Base-by-base conservation (phyloP, 495 filamentous ascomycete species). In the Patellaria atrata region DNA sequence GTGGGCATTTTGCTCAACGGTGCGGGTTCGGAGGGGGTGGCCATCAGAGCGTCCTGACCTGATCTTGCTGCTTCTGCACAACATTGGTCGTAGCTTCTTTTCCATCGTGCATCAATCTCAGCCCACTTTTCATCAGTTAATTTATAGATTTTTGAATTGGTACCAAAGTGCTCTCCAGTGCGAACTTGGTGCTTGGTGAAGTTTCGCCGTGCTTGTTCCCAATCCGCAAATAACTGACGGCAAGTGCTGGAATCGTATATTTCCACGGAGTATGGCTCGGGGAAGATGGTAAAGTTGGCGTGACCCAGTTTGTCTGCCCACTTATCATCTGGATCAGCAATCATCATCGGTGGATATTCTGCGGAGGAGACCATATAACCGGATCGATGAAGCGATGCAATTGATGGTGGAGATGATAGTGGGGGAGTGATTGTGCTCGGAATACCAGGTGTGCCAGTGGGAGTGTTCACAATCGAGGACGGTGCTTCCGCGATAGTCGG, bases 261-360 rank as follows among this genome's bases (percentile, higher is more conserved):
- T 19, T 76, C 65, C 0, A 82, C 79, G 8, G 65, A 45, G 46
- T 94, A 92, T 0, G 85, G 85, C 48, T 73, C 75, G 1, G 85
- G 85, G 11, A 74, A 61, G 41, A 94, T 89, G 47, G 70, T 85
- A 58, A 86, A 94, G 51, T 94, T 92, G 27, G 85, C 83, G 51
- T 94, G 85, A 10, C 85, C 85, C 3, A 94, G 71, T 37, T 72
- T 74, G 45, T 73, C 68, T 4, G 82, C 73, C 85, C 85, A 93
- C 37, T 72, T 66, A 53, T 94, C 85, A 15, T 71, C 63, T 7
- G 70, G 67, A 31, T 79, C 71, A 4, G 70, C 64, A 0, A 81
- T 59, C 12, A 68, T 53, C 41, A 79, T 69, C 2, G 70, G 63
- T 3, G 67, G 65, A 8, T 83, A 71, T 5, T 72, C 70, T 1